These are phyloP conservation scores for Vicia faba DNA, from an alignment of 306 rosid species.

Conservation along the genomic window DNA sequence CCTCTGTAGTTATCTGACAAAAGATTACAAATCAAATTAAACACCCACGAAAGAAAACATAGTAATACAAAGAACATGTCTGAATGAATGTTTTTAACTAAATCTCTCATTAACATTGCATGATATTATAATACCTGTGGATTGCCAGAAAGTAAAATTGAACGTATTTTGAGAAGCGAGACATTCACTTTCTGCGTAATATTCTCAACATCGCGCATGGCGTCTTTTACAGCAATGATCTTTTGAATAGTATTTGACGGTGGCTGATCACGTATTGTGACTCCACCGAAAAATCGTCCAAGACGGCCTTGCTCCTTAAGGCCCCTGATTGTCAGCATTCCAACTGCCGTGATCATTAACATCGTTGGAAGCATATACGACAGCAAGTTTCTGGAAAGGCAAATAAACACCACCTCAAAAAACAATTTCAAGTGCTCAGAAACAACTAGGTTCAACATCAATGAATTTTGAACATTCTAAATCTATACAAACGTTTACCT, in stretches of 20 bases:
- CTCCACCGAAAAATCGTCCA: constrained; percentile 80
- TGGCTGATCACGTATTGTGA: constrained; percentile 84
- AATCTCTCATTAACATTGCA: constrained; percentile 13
- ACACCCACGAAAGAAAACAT: constrained; percentile 11
- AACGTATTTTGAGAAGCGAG: constrained; percentile 72
- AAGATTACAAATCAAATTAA: constrained; percentile 24
- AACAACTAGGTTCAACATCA: constrained; percentile 20
- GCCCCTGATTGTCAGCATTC: constrained; percentile 80
- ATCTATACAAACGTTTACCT: constrained; percentile 50
- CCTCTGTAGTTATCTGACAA: constrained; percentile 84
- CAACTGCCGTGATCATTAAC: constrained; percentile 69
- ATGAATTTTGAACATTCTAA: neutral
- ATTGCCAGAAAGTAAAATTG: constrained; percentile 84
- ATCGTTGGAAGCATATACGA: constrained; percentile 67
- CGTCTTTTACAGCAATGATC: constrained; percentile 91
- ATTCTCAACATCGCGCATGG: constrained; percentile 83
- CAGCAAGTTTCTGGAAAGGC: constrained; percentile 72
- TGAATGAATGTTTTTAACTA: constrained; percentile 21
- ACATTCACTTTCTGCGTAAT: constrained; percentile 77
- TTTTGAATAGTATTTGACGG: constrained; percentile 96
- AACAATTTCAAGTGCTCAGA: neutral
- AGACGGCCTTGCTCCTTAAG: constrained; percentile 97
- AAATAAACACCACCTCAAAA: constrained; percentile 40
- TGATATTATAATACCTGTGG: constrained; percentile 67
- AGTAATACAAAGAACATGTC: constrained; percentile 11